Conservation (phyloP, 2,329 filamentous ascomycete genomes). For the Ophiostoma novo-ulmi region DNA sequence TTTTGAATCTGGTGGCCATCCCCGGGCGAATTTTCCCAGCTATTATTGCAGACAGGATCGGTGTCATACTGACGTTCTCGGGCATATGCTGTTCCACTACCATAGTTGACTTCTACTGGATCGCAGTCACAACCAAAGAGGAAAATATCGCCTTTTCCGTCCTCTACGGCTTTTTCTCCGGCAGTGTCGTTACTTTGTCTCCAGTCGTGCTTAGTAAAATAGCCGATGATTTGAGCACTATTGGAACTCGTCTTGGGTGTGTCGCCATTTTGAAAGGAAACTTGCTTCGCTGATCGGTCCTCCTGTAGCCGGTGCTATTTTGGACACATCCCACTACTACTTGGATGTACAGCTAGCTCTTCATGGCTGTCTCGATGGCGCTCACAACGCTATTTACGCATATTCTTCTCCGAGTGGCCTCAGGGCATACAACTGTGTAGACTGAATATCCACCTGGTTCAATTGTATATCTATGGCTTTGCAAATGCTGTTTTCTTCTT, state of each 20-base stretch:
- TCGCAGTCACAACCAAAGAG: constrained; percentile 31
- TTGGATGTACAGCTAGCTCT: constrained; percentile 25
- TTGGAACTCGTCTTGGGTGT: constrained; percentile 24
- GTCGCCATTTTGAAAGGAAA: constrained; percentile 20
- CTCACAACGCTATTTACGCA: constrained; percentile 11
- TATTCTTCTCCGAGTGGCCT: not conserved
- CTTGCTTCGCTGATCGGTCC: constrained; percentile 22
- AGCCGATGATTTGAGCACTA: constrained; percentile 21
- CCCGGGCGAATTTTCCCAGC: constrained; percentile 34
- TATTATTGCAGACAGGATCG: constrained; percentile 33
- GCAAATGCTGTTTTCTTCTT: too few relatives aligned
- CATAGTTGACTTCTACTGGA: constrained; percentile 34
- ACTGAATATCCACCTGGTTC: not conserved
- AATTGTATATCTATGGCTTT: too few relatives aligned
- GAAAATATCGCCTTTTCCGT: constrained; percentile 35
- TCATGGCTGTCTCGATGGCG: constrained; percentile 18
- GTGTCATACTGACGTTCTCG: constrained; percentile 34
- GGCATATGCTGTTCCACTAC: constrained; percentile 30
- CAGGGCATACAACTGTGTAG: not conserved
- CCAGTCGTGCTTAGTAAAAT: constrained; percentile 24
- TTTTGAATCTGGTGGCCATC: constrained; percentile 35
- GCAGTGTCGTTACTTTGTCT: constrained; percentile 29
- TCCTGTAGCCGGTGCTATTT: constrained; percentile 24
- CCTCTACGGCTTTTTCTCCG: constrained; percentile 33
- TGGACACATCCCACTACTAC: constrained; percentile 19